A percentile compares a stretch with the other conserved stretches of the same genome.
phyloP scores from a whole-genome alignment of 2,329 filamentous ascomycete species.

The Phyllosticta citribraziliensis region DNA sequence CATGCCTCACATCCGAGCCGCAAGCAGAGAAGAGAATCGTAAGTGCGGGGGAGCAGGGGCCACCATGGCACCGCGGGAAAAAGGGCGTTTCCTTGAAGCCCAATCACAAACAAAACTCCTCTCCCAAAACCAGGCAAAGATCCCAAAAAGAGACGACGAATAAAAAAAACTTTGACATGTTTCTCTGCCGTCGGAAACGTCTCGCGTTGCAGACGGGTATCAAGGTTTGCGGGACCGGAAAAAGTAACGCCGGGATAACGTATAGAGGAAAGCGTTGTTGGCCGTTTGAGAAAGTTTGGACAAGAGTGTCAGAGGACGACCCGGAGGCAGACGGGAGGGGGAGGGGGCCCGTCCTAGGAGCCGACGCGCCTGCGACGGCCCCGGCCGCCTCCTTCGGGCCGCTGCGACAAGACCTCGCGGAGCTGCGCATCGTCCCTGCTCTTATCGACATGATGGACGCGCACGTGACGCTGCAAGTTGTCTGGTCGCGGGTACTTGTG shows the following conservation, averaged over 20 bases:
- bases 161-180: not conserved
- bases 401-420: conserved; percentile 74
- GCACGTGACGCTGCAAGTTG: conserved; percentile 90
- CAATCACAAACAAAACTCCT: not conserved
- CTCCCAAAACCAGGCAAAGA: not conserved
- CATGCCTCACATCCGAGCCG: not conserved
- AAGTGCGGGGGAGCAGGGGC: not conserved
- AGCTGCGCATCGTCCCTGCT: conserved; percentile 76
- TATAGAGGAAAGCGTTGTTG: not conserved
- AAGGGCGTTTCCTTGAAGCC: not conserved
- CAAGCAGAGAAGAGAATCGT: not conserved
- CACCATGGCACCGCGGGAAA: not conserved
- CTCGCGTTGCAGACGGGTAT: not conserved
- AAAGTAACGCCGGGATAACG: not conserved
- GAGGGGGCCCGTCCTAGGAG: not conserved
- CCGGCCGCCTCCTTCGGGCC: conserved; percentile 73
- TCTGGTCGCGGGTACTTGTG: conserved; percentile 93
- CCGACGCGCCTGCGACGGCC: conserved; percentile 62
- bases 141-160: not conserved
- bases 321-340: not conserved
- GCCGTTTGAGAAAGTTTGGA: not conserved
- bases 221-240: not conserved
- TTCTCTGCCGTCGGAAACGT: not conserved
- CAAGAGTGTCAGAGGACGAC: not conserved
- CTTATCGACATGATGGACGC: conserved; percentile 83